Evolutionary conservation across 2,329 filamentous ascomycete species (phyloP).

Genomic region (Fusarium redolens): DNA sequence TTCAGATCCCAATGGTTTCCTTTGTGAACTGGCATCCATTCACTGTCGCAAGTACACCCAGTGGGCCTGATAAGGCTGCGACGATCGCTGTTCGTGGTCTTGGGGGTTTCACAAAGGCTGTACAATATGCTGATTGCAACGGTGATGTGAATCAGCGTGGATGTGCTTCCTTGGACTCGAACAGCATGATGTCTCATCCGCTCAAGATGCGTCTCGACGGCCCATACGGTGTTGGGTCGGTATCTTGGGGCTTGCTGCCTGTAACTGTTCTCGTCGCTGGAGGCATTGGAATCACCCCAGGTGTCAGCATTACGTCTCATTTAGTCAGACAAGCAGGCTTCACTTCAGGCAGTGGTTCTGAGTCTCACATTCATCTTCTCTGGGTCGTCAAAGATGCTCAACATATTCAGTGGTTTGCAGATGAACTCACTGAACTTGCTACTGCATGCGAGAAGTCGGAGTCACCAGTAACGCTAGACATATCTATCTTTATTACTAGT

Average conservation of each 20-base stretch:
- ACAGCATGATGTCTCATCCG: background rate
- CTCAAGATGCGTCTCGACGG: background rate
- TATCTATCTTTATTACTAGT: background rate
- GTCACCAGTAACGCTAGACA: background rate
- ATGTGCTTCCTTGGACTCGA: background rate
- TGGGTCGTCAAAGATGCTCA: background rate
- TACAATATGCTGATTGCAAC: background rate
- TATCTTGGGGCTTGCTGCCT: background rate
- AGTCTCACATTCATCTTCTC: background rate
- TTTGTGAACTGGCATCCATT: background rate
- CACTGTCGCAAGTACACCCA: background rate
- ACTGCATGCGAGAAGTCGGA: background rate
- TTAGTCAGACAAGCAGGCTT: background rate
- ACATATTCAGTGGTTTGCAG: background rate
- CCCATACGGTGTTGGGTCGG: background rate
- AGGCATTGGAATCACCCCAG: background rate
- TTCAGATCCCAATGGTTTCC: background rate
- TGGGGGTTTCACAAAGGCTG: background rate
- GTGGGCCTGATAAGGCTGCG: background rate
- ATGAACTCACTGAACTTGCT: background rate
- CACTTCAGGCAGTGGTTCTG: rapidly evolving
- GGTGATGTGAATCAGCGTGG: background rate
- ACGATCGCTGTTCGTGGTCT: background rate
- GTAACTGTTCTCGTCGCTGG: background rate
- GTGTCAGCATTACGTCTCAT: background rate